Conservation (phyloP, 257 asterid genomes). For the Nicotiana tabacum region DNA sequence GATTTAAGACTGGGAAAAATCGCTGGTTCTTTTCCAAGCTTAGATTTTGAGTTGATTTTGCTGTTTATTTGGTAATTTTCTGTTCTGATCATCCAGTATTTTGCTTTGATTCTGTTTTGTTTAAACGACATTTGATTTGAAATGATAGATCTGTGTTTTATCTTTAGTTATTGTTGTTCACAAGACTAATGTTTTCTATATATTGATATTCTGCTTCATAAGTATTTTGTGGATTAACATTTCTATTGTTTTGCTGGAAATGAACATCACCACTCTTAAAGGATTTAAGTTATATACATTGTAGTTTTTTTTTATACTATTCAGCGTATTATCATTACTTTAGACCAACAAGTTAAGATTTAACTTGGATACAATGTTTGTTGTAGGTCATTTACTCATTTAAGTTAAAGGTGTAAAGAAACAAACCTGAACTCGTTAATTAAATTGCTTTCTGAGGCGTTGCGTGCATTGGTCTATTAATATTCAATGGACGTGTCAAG, state of each 20-base stretch:
- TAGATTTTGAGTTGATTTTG: slow-evolving; percentile 24
- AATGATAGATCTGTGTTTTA: background rate
- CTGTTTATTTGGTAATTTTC: background rate
- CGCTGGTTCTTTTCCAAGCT: slow-evolving; percentile 44
- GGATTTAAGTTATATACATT: background rate
- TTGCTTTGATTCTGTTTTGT: background rate
- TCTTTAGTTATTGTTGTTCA: background rate
- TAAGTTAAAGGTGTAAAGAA: background rate
- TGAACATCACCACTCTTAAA: background rate
- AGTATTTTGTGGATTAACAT: background rate
- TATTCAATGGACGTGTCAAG: slow-evolving; percentile 5
- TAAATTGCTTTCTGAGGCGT: slow-evolving; percentile 8
- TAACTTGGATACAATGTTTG: background rate
- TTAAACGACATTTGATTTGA: background rate
- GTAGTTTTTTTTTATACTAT: no score
- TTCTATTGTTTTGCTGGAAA: background rate
- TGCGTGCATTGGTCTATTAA: background rate
- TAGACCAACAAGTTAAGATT: no score
- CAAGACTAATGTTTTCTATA: background rate
- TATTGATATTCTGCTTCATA: background rate
- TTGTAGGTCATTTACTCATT: background rate
- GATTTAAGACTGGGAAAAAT: slow-evolving; percentile 39
- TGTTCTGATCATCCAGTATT: background rate
- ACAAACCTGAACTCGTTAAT: background rate
- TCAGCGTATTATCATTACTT: no score